These are phyloP conservation scores for Gloeopeniophorella convolvens DNA, from an alignment of 768 basidiomycete species.

Conservation along the genomic window DNA sequence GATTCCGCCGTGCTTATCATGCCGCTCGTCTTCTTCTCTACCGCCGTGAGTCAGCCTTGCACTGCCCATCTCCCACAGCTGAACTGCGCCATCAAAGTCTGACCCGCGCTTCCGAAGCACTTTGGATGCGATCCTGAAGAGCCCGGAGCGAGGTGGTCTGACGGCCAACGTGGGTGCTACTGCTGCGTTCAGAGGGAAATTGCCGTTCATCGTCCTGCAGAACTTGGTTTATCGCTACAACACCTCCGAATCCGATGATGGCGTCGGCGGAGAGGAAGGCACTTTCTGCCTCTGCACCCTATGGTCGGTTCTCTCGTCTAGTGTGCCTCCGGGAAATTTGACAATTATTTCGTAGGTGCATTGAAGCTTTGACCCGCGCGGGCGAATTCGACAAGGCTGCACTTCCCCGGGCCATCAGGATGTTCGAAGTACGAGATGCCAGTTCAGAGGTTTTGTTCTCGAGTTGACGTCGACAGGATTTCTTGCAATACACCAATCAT, in stretches of 20 bases:
- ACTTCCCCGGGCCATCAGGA: constrained; percentile 62
- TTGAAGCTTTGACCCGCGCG: constrained; percentile 86
- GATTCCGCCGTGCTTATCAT: constrained; percentile 89
- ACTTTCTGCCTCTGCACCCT: constrained; percentile 88
- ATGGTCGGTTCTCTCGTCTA: constrained; percentile 38
- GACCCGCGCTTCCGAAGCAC: constrained; percentile 89
- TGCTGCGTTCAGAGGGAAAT: not conserved
- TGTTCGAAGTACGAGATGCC: constrained; percentile 69
- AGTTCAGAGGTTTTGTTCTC: not conserved
- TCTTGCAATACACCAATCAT: constrained; percentile 79
- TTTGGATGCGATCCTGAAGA: constrained; percentile 73
- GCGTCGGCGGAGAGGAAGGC: constrained; percentile 94
- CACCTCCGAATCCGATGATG: constrained; percentile 77
- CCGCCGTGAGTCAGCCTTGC: constrained; percentile 44
- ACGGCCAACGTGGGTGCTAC: constrained; percentile 67
- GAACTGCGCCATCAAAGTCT: constrained; percentile 36
- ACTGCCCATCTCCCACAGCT: not conserved
- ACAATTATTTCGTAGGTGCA: constrained; percentile 45
- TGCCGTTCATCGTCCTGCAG: constrained; percentile 32
- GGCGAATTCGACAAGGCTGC: constrained; percentile 69
- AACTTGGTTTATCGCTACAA: constrained; percentile 89
- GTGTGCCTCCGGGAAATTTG: not conserved
- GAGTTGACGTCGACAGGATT: constrained; percentile 44
- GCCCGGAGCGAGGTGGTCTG: constrained; percentile 85
- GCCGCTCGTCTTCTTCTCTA: constrained; percentile 90